Percentiles rank a stretch among this genome's conserved stretches.
phyloP scores from a whole-genome alignment of 2,329 filamentous ascomycete genomes.

The Fusarium penzigii region DNA sequence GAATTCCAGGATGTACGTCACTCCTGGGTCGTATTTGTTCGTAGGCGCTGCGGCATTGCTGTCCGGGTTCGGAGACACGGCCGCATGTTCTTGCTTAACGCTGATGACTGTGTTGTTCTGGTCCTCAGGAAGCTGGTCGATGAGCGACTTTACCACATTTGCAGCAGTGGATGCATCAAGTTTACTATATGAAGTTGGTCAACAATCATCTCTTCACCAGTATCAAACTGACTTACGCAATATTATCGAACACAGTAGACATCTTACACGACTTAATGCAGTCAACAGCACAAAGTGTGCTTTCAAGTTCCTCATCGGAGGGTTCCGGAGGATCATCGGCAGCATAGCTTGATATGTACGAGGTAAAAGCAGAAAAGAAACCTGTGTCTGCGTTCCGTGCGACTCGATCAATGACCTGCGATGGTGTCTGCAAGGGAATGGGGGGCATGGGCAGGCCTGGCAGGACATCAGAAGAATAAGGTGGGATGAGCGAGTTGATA shows the following conservation, averaged over 20 bases:
- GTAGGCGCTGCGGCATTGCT: neutral
- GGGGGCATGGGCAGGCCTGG: constrained; percentile 70
- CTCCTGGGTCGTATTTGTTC: constrained; percentile 73
- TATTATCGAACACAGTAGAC: constrained; percentile 77
- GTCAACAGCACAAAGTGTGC: constrained; percentile 90
- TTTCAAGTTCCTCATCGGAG: constrained; percentile 95
- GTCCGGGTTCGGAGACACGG: constrained; percentile 49
- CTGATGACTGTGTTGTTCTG: constrained; percentile 75
- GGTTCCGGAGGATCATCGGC: constrained; percentile 97
- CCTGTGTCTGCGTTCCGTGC: constrained; percentile 77
- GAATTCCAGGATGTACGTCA: constrained; percentile 90
- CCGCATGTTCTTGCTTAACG: constrained; percentile 82
- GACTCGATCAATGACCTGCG: constrained; percentile 88
- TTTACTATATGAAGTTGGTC: constrained; percentile 30
- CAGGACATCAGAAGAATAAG: constrained; percentile 68
- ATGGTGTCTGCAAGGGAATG: constrained; percentile 88
- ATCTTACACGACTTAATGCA: constrained; percentile 90
- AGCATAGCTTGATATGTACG: constrained; percentile 97
- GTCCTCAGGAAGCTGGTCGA: constrained; percentile 86
- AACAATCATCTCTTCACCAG: neutral
- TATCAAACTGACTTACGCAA: constrained; percentile 59
- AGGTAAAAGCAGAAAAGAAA: constrained; percentile 91
- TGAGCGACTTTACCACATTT: constrained; percentile 64
- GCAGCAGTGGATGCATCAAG: constrained; percentile 36
- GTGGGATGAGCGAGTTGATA: constrained; percentile 87